These are phyloP conservation scores for Neofusicoccum laricinum DNA, from an alignment of 2,329 filamentous ascomycete genomes.

Conservation along the genomic window DNA sequence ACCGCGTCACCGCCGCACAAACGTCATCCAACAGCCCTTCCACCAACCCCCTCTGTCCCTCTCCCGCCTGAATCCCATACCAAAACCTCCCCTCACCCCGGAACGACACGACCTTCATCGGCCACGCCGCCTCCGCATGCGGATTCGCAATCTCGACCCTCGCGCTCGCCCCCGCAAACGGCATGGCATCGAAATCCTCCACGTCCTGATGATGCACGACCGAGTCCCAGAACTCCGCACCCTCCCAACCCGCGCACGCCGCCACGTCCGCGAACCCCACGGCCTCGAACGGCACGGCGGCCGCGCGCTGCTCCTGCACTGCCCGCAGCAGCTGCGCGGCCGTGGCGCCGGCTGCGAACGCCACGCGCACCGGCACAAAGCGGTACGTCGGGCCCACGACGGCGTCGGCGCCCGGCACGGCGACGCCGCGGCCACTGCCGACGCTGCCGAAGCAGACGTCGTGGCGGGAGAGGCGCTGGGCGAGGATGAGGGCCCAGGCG, in stretches of 20 bases:
- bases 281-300: constrained; percentile 33
- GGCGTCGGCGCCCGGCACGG: constrained; percentile 53
- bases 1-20: background rate
- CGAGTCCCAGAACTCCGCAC: constrained; percentile 33
- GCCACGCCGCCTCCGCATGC: constrained; percentile 29
- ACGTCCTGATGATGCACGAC: constrained; percentile 41
- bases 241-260: constrained; percentile 26
- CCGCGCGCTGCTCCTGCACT: constrained; percentile 36
- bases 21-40: background rate
- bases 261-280: constrained; percentile 37
- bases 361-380: constrained; percentile 62
- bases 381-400: constrained; percentile 67
- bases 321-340: constrained; percentile 31
- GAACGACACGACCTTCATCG: constrained; percentile 25
- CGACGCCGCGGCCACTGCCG: constrained; percentile 62
- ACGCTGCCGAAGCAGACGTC: constrained; percentile 64
- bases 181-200: constrained; percentile 55
- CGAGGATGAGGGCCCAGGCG: constrained; percentile 63
- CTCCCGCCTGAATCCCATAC: background rate
- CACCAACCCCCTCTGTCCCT: background rate
- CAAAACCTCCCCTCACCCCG: constrained; percentile 19
- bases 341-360: constrained; percentile 42
- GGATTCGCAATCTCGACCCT: constrained; percentile 58
- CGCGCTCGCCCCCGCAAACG: constrained; percentile 33
- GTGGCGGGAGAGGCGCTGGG: constrained; percentile 45